Percentiles rank a stretch among this genome's conserved stretches.
These are phyloP conservation scores for Salvia sclarea DNA, from an alignment of 305 asterid genomes.

Conservation along the genomic window DNA sequence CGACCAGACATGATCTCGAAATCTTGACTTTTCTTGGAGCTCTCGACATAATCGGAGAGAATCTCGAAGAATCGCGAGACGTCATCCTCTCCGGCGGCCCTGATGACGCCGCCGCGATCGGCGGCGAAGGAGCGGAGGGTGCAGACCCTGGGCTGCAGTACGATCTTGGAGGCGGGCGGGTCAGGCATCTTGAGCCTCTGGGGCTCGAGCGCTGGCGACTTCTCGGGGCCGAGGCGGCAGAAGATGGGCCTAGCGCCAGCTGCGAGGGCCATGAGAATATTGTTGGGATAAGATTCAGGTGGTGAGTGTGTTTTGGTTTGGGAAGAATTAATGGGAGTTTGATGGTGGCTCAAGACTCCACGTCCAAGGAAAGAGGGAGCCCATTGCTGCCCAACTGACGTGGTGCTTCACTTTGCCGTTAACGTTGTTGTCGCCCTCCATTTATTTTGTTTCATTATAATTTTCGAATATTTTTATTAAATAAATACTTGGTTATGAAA, in stretches of 20 bases:
- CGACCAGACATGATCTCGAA: constrained; percentile 88
- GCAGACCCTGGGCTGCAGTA: constrained; percentile 83
- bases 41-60: constrained; percentile 71
- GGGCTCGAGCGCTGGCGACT: constrained; percentile 30
- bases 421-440: constrained; percentile 37
- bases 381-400: constrained; percentile 46
- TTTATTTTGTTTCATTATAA: too few relatives aligned
- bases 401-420: constrained; percentile 45
- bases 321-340: constrained; percentile 20
- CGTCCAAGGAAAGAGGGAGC: too few relatives aligned
- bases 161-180: constrained; percentile 45
- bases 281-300: constrained; percentile 27
- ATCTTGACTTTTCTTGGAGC: constrained; percentile 70
- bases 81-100: constrained; percentile 35
- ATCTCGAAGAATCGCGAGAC: constrained; percentile 66
- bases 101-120: constrained; percentile 55
- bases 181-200: constrained; percentile 41
- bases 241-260: constrained; percentile 48
- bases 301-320: neutral
- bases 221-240: constrained; percentile 45
- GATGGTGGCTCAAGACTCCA: constrained; percentile 52
- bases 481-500: too few relatives aligned
- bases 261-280: constrained; percentile 51
- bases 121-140: constrained; percentile 72
- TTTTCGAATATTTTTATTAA: too few relatives aligned